Evolutionary conservation across 2,329 filamentous ascomycete genomes (phyloP).

Genomic region (Aureobasidium mangrovei): DNA sequence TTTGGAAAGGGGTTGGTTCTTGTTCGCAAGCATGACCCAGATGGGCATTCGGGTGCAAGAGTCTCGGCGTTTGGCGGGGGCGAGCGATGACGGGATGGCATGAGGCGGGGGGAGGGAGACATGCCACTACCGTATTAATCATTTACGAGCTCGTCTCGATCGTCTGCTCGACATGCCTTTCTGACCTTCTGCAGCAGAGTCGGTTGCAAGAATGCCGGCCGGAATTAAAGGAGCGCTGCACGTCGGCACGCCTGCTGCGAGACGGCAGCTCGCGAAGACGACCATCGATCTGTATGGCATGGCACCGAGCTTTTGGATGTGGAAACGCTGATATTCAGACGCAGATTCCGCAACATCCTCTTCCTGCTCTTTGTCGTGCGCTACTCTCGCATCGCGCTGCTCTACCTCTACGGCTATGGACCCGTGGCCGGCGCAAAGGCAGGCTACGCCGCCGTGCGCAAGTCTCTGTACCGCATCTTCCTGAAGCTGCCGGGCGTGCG

Average conservation of each 20-base stretch:
- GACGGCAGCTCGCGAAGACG: constrained; percentile 10
- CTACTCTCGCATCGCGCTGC: constrained; percentile 68
- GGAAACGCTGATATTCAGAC: neutral
- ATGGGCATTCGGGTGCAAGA: neutral
- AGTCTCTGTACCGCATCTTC: constrained; percentile 75
- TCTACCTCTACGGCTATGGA: constrained; percentile 83
- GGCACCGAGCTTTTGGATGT: neutral
- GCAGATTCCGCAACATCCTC: constrained; percentile 72
- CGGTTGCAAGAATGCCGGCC: neutral
- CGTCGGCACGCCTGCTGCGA: constrained; percentile 3
- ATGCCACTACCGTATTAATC: neutral
- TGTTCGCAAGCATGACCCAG: constrained; percentile 6
- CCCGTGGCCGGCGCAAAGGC: constrained; percentile 69
- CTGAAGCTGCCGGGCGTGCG: constrained; percentile 79
- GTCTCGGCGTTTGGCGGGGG: too few relatives aligned
- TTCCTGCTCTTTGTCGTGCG: constrained; percentile 83
- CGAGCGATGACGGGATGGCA: neutral
- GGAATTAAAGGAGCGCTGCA: neutral
- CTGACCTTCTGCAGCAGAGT: neutral
- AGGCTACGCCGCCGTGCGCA: constrained; percentile 61
- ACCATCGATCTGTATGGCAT: constrained; percentile 6
- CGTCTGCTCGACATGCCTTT: neutral
- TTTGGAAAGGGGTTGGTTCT: neutral
- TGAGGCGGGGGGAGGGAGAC: neutral
- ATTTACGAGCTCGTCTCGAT: too few relatives aligned